Evolutionary conservation across 2,329 filamentous ascomycete species (phyloP).

Genomic region (Purpureocillium lavendulum): DNA sequence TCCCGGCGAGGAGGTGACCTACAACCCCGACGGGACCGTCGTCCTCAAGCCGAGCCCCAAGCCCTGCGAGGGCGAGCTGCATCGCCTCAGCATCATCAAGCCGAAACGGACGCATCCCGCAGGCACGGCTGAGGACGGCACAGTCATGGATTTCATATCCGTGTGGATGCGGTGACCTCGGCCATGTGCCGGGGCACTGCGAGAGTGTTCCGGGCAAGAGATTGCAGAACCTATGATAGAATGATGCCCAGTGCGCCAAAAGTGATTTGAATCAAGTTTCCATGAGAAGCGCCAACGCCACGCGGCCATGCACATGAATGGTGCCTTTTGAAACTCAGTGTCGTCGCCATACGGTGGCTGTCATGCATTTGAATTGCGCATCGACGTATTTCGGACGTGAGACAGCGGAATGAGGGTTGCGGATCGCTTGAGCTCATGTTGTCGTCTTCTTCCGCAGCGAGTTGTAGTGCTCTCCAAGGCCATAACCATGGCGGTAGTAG

Average conservation of each 20-base stretch:
- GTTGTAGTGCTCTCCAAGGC: slow-evolving; percentile 95
- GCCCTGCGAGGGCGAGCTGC: slow-evolving; percentile 25
- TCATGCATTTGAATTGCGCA: too few species aligned
- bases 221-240: too few species aligned
- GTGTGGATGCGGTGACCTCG: slow-evolving; percentile 35
- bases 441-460: slow-evolving; percentile 51
- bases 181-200: slow-evolving; percentile 2
- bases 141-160: slow-evolving; percentile 43
- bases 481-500: slow-evolving; percentile 91
- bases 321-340: too few species aligned
- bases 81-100: slow-evolving; percentile 39
- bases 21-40: slow-evolving; percentile 38
- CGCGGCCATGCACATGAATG: too few species aligned
- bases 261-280: not conserved
- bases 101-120: slow-evolving; percentile 40
- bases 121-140: slow-evolving; percentile 35
- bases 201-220: slow-evolving; percentile 1
- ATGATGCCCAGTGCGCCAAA: not conserved
- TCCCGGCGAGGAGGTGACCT: slow-evolving; percentile 60
- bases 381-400: too few species aligned
- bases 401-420: too few species aligned
- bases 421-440: too few species aligned
- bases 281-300: not conserved
- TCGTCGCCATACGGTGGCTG: too few species aligned
- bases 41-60: slow-evolving; percentile 29